Evolutionary conservation across 2,329 filamentous ascomycete genomes (phyloP).

Genomic region (Colletotrichum gigasporum): DNA sequence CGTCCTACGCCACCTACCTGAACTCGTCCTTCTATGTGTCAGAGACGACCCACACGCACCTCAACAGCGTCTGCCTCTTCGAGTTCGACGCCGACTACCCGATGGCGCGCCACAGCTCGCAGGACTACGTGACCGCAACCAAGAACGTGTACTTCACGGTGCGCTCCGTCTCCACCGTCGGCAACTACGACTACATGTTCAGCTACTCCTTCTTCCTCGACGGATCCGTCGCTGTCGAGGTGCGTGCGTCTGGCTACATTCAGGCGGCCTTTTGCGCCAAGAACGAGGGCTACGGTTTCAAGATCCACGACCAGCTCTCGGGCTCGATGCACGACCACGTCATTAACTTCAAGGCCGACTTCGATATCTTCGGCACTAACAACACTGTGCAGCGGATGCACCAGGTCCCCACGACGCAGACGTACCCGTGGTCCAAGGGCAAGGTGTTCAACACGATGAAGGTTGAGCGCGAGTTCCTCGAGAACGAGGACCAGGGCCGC

Average conservation of each 20-base stretch:
- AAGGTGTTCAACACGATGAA: conserved; percentile 61
- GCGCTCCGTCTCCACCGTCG: conserved; percentile 58
- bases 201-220: conserved; percentile 61
- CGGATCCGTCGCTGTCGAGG: conserved; percentile 60
- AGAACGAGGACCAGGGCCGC: conserved; percentile 51
- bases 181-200: conserved; percentile 65
- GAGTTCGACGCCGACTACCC: conserved; percentile 60
- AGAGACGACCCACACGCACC: conserved; percentile 54
- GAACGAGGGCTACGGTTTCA: conserved; percentile 58
- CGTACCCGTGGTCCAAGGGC: conserved; percentile 60
- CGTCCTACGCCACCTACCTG: conserved; percentile 58
- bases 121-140: conserved; percentile 51
- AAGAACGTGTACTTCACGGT: conserved; percentile 58
- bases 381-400: conserved; percentile 53
- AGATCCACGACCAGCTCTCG: conserved; percentile 57
- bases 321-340: conserved; percentile 66
- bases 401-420: conserved; percentile 42
- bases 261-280: conserved; percentile 56
- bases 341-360: conserved; percentile 63
- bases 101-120: conserved; percentile 56
- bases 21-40: conserved; percentile 55
- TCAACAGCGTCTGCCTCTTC: conserved; percentile 64
- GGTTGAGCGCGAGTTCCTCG: conserved; percentile 51
- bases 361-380: conserved; percentile 58
- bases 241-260: conserved; percentile 64